Conservation (phyloP, 1,139 yeast species). For the Blastobotrys buckinghamii region DNA sequence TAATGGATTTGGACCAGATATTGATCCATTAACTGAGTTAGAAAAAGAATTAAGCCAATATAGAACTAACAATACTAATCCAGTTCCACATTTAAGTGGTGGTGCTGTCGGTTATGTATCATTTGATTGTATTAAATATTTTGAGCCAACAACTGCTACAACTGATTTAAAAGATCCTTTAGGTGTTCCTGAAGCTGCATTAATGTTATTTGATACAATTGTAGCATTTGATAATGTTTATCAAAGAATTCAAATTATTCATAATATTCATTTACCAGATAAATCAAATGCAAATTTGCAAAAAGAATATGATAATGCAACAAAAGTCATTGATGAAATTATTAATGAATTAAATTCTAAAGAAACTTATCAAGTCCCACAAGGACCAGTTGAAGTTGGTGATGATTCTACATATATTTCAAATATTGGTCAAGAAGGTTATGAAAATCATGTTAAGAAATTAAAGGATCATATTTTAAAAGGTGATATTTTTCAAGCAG, state of each 20-base stretch:
- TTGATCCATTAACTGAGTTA: slow-evolving; percentile 72
- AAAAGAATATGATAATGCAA: slow-evolving; percentile 51
- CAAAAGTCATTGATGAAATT: slow-evolving; percentile 49
- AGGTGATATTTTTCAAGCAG: slow-evolving; percentile 96
- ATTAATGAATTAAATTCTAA: slow-evolving; percentile 47
- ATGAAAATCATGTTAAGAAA: slow-evolving; percentile 68
- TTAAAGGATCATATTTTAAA: slow-evolving; percentile 75
- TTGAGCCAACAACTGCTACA: slow-evolving; percentile 83
- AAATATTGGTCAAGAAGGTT: slow-evolving; percentile 90
- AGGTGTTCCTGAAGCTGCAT: slow-evolving; percentile 80
- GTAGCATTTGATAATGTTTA: slow-evolving; percentile 91
- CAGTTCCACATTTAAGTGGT: slow-evolving; percentile 71
- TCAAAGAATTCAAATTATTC: slow-evolving; percentile 85
- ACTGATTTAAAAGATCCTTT: slow-evolving; percentile 62
- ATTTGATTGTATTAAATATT: slow-evolving; percentile 92
- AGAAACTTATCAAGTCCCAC: slow-evolving; percentile 50
- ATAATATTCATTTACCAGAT: slow-evolving; percentile 54
- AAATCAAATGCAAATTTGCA: slow-evolving; percentile 33
- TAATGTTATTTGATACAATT: slow-evolving; percentile 86
- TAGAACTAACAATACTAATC: slow-evolving; percentile 59
- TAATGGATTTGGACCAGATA: slow-evolving; percentile 45
- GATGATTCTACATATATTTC: slow-evolving; percentile 65
- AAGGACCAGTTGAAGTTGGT: slow-evolving; percentile 55
- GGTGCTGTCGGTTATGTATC: slow-evolving; percentile 96
- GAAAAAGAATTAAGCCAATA: slow-evolving; percentile 64